These are phyloP conservation scores for Wickerhamomyces canadensis DNA, from an alignment of 805 yeast species.

Conservation along the genomic window DNA sequence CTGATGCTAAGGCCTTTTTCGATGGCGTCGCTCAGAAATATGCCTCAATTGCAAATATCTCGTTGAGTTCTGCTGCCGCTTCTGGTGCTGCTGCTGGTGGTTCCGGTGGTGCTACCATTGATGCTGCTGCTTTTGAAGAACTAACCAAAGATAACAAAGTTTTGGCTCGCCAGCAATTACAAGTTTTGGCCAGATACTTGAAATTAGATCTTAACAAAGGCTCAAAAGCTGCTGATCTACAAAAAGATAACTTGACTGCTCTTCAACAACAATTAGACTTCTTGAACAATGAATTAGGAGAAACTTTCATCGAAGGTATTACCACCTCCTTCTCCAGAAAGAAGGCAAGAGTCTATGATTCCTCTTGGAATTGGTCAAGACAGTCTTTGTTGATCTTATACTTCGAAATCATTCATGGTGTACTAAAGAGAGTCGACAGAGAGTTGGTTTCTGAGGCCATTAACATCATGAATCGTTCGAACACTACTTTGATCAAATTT, in stretches of 20 bases:
- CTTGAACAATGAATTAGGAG: slow-evolving; percentile 73
- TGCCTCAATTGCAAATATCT: slow-evolving; percentile 76
- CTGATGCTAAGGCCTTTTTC: slow-evolving; percentile 85
- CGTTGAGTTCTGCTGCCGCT: slow-evolving; percentile 60
- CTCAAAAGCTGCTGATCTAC: slow-evolving; percentile 70
- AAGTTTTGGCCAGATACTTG: slow-evolving; percentile 91
- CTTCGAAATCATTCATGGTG: slow-evolving; percentile 94
- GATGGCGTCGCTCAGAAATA: slow-evolving; percentile 80
- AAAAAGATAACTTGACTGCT: slow-evolving; percentile 74
- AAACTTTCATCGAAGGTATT: slow-evolving; percentile 87
- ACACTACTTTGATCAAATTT: slow-evolving; percentile 86
- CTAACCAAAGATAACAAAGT: slow-evolving; percentile 43
- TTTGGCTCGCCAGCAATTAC: slow-evolving; percentile 55
- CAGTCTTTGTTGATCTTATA: slow-evolving; percentile 93
- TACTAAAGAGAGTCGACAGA: slow-evolving; percentile 83
- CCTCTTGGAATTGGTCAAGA: slow-evolving; percentile 99
- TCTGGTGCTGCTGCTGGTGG: slow-evolving; percentile 44
- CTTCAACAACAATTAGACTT: slow-evolving; percentile 89
- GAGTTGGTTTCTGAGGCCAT: slow-evolving; percentile 96
- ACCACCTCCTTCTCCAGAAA: slow-evolving; percentile 83
- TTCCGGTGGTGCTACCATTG: slow-evolving; percentile 83
- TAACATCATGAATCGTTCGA: slow-evolving; percentile 95
- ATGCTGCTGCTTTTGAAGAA: slow-evolving; percentile 89
- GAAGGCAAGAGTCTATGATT: slow-evolving; percentile 94
- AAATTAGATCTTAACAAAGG: slow-evolving; percentile 90